phyloP scores from a whole-genome alignment of 2,329 filamentous ascomycete species.

The Corniculantispora saksenae region DNA sequence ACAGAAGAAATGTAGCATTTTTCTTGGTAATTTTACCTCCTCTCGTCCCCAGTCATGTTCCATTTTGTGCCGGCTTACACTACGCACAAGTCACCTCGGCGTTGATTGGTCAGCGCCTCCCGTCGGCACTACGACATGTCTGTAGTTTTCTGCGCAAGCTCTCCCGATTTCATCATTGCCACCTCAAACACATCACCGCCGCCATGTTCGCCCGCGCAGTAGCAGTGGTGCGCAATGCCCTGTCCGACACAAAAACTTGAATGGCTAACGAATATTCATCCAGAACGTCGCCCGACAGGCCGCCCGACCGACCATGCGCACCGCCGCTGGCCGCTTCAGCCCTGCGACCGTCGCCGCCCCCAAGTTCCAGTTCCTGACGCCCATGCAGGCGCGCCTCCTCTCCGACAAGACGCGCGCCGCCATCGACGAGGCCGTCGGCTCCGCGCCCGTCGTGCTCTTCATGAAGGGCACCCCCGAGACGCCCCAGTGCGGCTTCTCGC shows the following conservation, averaged over 20 bases:
- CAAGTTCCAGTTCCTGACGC: slow-evolving; percentile 27
- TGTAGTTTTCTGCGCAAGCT: slow-evolving; percentile 14
- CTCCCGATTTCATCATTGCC: slow-evolving; percentile 11
- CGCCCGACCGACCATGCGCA: slow-evolving; percentile 35
- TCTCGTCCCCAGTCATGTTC: neutral
- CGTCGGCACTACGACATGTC: slow-evolving; percentile 21
- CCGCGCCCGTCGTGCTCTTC: slow-evolving; percentile 92
- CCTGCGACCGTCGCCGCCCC: slow-evolving; percentile 10
- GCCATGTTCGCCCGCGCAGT: slow-evolving; percentile 30
- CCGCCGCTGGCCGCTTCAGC: slow-evolving; percentile 20
- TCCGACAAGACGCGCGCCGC: slow-evolving; percentile 78
- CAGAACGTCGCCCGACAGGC: slow-evolving; percentile 41
- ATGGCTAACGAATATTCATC: too few relatives aligned
- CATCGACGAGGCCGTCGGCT: slow-evolving; percentile 86
- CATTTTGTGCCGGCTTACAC: neutral
- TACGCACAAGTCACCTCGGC: neutral
- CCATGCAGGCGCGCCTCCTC: slow-evolving; percentile 64
- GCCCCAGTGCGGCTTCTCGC: slow-evolving; percentile 95
- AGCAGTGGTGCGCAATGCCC: slow-evolving; percentile 25
- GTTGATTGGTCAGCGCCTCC: slow-evolving; percentile 22
- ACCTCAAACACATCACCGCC: slow-evolving; percentile 13
- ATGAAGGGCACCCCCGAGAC: slow-evolving; percentile 99
- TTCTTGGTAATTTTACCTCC: too few relatives aligned
- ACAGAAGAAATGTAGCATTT: too few relatives aligned
- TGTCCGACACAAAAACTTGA: too few relatives aligned